Conservation (phyloP, 108 stramenopile species). For the Conticribra guillardii region DNA sequence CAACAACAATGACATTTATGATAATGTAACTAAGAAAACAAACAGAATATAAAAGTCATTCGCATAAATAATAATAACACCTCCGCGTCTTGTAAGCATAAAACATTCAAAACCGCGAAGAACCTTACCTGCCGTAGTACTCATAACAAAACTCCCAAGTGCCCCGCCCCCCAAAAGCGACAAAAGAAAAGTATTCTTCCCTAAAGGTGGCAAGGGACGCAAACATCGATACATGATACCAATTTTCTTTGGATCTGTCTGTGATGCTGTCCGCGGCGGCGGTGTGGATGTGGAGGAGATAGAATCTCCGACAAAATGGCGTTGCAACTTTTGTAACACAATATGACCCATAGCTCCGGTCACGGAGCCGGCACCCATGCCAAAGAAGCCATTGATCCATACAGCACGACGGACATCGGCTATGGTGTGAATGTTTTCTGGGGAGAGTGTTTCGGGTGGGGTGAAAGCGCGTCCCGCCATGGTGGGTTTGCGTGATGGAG, state of each 20-base stretch:
- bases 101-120: neutral
- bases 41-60: too few species aligned
- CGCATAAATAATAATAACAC: too few species aligned
- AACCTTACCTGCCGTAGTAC: constrained; percentile 51
- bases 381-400: constrained; percentile 69
- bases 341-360: constrained; percentile 23
- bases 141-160: constrained; percentile 72
- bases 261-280: neutral
- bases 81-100: too few species aligned
- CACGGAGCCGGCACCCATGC: constrained; percentile 49
- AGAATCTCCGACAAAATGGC: constrained; percentile 6
- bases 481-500: too few species aligned
- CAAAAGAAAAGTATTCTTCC: constrained; percentile 70
- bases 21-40: too few species aligned
- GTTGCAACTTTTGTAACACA: constrained; percentile 24
- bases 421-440: constrained; percentile 70
- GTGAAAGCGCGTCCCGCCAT: constrained; percentile 67
- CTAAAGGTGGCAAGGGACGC: constrained; percentile 33
- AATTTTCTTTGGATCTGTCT: neutral
- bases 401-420: constrained; percentile 75
- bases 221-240: constrained; percentile 17
- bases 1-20: too few species aligned
- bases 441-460: constrained; percentile 72
- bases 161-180: constrained; percentile 70
- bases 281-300: neutral